Conservation (phyloP, 2,329 filamentous ascomycete species). For the Myriosclerotinia curreyana region DNA sequence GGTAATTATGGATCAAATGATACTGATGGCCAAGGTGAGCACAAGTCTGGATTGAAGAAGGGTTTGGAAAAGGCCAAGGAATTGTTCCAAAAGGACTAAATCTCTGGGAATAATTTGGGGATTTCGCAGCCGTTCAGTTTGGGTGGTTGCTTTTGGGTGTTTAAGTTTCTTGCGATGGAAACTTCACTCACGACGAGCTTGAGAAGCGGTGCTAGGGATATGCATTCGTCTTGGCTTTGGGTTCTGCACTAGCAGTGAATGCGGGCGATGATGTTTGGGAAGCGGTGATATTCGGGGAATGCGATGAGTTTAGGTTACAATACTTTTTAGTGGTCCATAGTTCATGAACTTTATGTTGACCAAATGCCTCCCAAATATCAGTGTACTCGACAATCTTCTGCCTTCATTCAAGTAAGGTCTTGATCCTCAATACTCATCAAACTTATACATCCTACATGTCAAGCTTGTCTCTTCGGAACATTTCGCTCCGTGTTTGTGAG, state of each 20-base stretch:
- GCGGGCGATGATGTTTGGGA: background rate
- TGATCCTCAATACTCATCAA: background rate
- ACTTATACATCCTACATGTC: background rate
- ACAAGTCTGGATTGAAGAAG: slow-evolving; percentile 11
- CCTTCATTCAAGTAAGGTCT: background rate
- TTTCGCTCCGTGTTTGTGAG: background rate
- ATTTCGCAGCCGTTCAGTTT: background rate
- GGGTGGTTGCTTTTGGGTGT: background rate
- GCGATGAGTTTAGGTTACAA: background rate
- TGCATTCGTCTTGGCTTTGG: background rate
- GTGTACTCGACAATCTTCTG: background rate
- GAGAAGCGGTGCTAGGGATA: background rate
- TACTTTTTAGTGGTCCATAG: background rate
- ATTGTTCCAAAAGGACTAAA: background rate
- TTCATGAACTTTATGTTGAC: background rate
- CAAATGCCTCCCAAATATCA: background rate
- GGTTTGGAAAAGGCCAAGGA: slow-evolving; percentile 12
- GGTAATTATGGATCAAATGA: background rate
- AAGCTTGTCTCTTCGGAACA: background rate
- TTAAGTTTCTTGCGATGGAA: background rate
- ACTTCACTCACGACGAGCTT: background rate
- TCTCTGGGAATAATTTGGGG: background rate
- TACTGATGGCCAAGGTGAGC: background rate
- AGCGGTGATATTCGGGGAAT: background rate
- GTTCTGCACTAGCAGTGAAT: background rate